These are phyloP conservation scores for Aspergillus ibericus DNA, from an alignment of 2,329 filamentous ascomycete species.

Conservation along the genomic window DNA sequence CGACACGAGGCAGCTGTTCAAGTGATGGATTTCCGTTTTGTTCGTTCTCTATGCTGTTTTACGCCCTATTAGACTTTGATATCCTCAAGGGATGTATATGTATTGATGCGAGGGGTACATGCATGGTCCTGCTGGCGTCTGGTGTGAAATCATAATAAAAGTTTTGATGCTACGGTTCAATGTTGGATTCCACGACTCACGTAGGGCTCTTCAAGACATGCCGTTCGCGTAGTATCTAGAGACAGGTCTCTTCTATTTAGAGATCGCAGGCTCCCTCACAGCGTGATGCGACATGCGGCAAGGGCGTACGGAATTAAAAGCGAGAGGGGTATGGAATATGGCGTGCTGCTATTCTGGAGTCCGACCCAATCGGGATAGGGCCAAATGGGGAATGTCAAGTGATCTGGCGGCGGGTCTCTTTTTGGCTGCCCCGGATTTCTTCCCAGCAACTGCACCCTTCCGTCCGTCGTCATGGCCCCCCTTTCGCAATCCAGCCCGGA, in stretches of 20 bases:
- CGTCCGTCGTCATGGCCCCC: conserved; percentile 24
- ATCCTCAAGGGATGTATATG: conserved; percentile 38
- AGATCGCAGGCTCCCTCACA: background rate
- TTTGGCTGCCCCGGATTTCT: background rate
- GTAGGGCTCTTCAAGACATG: no score
- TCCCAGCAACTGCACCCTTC: conserved; percentile 8
- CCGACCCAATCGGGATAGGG: background rate
- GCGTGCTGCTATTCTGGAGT: background rate
- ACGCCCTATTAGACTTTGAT: conserved; percentile 31
- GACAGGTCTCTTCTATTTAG: no score
- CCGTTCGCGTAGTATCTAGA: no score
- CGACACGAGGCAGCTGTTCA: conserved; percentile 71
- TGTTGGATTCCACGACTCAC: background rate
- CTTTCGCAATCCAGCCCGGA: conserved; percentile 17
- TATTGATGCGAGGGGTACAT: conserved; percentile 33
- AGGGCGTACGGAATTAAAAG: background rate
- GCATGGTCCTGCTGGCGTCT: conserved; percentile 36
- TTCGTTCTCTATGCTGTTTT: conserved; percentile 20
- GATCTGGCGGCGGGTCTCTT: background rate
- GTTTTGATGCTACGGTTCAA: conserved; percentile 7
- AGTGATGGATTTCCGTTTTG: conserved; percentile 47
- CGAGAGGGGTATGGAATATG: background rate
- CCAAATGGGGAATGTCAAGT: conserved; percentile 1
- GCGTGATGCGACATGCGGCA: background rate
- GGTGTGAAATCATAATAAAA: conserved; percentile 26